Base-by-base conservation (phyloP, 768 basidiomycete species). In the Tricholoma bakamatsutake region DNA sequence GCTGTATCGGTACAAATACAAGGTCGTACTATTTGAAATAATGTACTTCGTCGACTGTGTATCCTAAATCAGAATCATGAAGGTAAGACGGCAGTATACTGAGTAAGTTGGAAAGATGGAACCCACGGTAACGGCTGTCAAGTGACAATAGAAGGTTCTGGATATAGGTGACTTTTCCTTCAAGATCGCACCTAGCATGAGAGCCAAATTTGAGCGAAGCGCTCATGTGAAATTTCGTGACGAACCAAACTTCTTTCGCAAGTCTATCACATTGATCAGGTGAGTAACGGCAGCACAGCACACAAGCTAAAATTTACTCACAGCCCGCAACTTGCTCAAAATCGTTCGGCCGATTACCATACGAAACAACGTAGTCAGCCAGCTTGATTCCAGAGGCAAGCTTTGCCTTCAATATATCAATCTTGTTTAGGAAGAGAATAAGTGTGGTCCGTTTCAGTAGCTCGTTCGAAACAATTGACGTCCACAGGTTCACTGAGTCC, bases 341-440 rank as follows among this genome's bases (percentile, higher is more conserved):
- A 61, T 88, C 85, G 52, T 90, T 90, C 18, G 80, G 72, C 47
- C 87, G 77, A 55, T 84, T 80, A 8, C 79, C 81, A 63, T 85
- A 90, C 47, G 84, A 87, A 47, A 85, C 79, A 30, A 90, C 87
- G 61, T 85, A 87, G 64, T 85, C 83, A 33, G 76, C 70, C 30
- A 90, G 70, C 57, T 77, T 76, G 55, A 87, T 77, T 30, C 88
- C 88, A 1, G 85, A 76, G 17, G 73, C 69, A 10, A 90, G 79
- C 63, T 90, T 90, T 45, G 75, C 62, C 57, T 80, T 80, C 53
- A 91, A 70, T 57, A 90, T 86, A 62, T 90, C 88, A 57, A 85
- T 85, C 66, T 92, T 92, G 72, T 91, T 92, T 52, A 92, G 73
- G 73, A 91, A 92, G 46, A 91, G 75, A 57, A 91, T 85, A 33